Base-by-base conservation (phyloP, 2,329 filamentous ascomycete species). In the Endoconidiophora laricicola region DNA sequence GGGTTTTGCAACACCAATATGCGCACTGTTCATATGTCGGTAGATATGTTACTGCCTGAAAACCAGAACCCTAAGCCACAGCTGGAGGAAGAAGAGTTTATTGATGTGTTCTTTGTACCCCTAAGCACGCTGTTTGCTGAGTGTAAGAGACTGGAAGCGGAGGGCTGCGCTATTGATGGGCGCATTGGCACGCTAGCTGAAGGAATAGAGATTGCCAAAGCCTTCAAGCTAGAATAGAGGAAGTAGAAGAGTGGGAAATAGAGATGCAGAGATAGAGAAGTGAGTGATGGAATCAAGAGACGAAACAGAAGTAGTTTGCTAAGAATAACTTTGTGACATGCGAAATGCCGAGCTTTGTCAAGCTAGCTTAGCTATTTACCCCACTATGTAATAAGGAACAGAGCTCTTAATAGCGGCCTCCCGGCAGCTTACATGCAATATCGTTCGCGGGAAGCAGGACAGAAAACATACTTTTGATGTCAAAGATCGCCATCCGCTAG, bases 31-130 rank as follows among this genome's bases (percentile, higher is more conserved):
- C 83, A 88, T 59, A 76, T 88, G 40, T 73, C 69, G 1, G 75
- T 90, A 55, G 82, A 90, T 62, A 76, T 83, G 70, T 70, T 66
- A 3, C 66, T 78, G 1, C 73, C 80, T 0, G 78, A 78, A 57
- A 90, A 90, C 60, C 73, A 80, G 60, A 69, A 83, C 48, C 77
- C 76, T 1, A 70, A 78, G 61, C 79, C 83, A 0, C 67, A 82
- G 59, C 69, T 88, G 5, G 83, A 90, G 60, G 83, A 87, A 23
- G 81, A 78, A 55, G 84, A 90, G 64, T 88, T 87, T 60, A 88
- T 90, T 59, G 83, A 88, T 61, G 79, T 80, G 33, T 88, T 90
- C 58, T 76, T 74, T 6, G 70, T 86, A 6, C 79, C 78, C 4
- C 60, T 90, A 41, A 66, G 64, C 18, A 67, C 72, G 12, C 62